Evolutionary conservation across 2,329 filamentous ascomycete genomes (phyloP).

Genomic region (Diaporthe sp.): DNA sequence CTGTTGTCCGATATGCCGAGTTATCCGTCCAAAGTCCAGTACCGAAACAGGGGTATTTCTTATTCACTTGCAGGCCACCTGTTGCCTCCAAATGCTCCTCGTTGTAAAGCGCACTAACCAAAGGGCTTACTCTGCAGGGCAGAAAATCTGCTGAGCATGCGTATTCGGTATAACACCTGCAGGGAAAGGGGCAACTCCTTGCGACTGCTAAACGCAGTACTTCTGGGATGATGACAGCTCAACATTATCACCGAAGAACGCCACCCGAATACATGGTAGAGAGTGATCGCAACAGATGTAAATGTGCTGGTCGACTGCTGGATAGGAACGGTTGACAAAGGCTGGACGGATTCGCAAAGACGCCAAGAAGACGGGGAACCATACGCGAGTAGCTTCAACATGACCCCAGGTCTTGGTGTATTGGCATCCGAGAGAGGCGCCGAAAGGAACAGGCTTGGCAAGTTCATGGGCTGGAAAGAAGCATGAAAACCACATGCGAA

Average conservation of each 20-base stretch:
- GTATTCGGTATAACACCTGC: too few relatives aligned
- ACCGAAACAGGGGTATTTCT: too few relatives aligned
- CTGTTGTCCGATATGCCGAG: background rate
- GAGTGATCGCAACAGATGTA: background rate
- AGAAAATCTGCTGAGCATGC: background rate
- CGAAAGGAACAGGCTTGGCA: background rate
- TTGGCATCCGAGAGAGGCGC: constrained; percentile 4
- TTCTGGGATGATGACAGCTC: background rate
- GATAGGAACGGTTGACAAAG: too few relatives aligned
- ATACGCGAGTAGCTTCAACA: background rate
- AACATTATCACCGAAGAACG: background rate
- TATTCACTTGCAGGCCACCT: background rate
- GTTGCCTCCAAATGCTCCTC: background rate
- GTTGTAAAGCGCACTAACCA: too few relatives aligned
- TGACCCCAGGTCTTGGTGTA: background rate
- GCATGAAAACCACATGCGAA: constrained; percentile 34
- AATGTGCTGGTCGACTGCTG: too few relatives aligned
- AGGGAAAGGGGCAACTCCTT: too few relatives aligned
- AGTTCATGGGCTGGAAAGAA: background rate
- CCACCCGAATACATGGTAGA: background rate
- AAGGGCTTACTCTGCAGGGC: background rate
- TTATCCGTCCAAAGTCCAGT: background rate
- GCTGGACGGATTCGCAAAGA: background rate
- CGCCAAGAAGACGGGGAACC: background rate
- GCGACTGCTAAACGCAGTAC: background rate